Percentiles rank a stretch among this genome's conserved stretches.
Evolutionary conservation across 2,329 filamentous ascomycete genomes (phyloP).

Genomic region (Calonectria multiphialidica): DNA sequence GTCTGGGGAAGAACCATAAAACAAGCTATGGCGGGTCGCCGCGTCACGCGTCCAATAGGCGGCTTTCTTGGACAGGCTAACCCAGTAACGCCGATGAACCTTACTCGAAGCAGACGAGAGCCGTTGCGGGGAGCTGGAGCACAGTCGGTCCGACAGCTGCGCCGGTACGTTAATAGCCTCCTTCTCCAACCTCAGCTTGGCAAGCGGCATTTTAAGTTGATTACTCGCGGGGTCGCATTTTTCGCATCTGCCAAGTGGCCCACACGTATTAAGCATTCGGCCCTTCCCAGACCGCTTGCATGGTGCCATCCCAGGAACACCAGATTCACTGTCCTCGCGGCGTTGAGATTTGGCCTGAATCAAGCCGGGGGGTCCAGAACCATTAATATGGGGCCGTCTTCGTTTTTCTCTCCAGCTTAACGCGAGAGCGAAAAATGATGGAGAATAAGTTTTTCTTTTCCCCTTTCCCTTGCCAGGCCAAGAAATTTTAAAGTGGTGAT

Average conservation of each 20-base stretch:
- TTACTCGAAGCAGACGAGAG: not conserved
- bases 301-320: not conserved
- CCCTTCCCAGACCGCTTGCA: not conserved
- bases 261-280: not conserved
- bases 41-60: not conserved
- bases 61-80: not conserved
- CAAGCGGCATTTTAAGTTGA: not conserved
- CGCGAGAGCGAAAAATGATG: not conserved
- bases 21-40: not conserved
- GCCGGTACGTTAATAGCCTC: not conserved
- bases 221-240: not conserved
- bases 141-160: not conserved
- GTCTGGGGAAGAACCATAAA: slow-evolving; percentile 11
- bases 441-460: not conserved
- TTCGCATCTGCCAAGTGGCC: not conserved
- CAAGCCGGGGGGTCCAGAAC: not conserved
- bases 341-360: not conserved
- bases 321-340: not conserved
- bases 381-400: not conserved
- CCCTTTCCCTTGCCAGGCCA: not conserved
- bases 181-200: not conserved
- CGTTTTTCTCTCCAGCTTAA: not conserved
- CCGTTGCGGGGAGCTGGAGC: slow-evolving; percentile 1
- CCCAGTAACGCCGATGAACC: not conserved
- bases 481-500: not conserved